Evolutionary conservation across 1,139 yeast species (phyloP).

Genomic region (Diutina scorzettiae): DNA sequence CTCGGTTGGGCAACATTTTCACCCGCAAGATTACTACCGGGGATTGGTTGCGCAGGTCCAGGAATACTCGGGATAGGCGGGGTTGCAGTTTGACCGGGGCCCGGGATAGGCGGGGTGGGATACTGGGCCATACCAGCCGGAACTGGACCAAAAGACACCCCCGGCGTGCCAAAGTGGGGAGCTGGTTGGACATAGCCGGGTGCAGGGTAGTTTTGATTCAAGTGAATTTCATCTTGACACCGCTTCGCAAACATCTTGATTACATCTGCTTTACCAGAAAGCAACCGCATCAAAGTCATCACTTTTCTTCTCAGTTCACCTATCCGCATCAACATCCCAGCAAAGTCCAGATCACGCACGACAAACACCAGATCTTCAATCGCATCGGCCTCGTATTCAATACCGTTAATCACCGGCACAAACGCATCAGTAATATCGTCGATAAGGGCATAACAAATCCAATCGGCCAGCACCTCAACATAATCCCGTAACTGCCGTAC

Average conservation of each 20-base stretch:
- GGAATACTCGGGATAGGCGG: background rate
- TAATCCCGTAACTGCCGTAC: constrained; percentile 84
- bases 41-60: background rate
- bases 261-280: constrained; percentile 94
- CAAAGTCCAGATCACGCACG: constrained; percentile 13
- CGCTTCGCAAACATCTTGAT: constrained; percentile 95
- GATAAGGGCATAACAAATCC: constrained; percentile 87
- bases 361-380: constrained; percentile 64
- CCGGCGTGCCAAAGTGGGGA: constrained; percentile 7
- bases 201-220: background rate
- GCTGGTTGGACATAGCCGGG: background rate
- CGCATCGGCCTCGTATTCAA: constrained; percentile 85
- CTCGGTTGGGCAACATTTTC: constrained; percentile 31
- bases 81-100: background rate
- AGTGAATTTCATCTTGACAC: constrained; percentile 7
- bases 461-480: constrained; percentile 78
- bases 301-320: constrained; percentile 86
- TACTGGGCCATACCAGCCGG: constrained; percentile 7
- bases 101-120: background rate
- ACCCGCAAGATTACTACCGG: background rate
- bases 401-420: constrained; percentile 79
- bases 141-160: constrained; percentile 16
- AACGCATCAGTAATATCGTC: constrained; percentile 93
- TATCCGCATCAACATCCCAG: constrained; percentile 63
- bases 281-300: constrained; percentile 81